Evolutionary conservation across 2,329 filamentous ascomycete species (phyloP).

Genomic region (Xylariales sp.): DNA sequence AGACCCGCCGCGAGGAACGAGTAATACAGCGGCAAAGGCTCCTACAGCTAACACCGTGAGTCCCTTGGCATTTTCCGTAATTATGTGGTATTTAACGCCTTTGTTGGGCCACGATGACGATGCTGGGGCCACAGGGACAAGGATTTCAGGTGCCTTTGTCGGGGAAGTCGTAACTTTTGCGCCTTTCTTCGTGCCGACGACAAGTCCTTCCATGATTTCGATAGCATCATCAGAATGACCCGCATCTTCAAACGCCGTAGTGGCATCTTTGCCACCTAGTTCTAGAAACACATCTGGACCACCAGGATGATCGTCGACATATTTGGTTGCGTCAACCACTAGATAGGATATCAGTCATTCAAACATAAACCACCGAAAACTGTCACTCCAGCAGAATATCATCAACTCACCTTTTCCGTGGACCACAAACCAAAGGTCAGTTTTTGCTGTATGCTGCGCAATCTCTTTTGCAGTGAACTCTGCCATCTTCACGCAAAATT

Average conservation of each 20-base stretch:
- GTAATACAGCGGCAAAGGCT: too few species aligned
- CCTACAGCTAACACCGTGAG: conserved; percentile 13
- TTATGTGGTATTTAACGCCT: conserved; percentile 3
- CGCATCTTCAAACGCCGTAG: conserved; percentile 3
- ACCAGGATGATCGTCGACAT: conserved; percentile 4
- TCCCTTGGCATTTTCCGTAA: conserved; percentile 3
- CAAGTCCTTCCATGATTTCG: neutral
- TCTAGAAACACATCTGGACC: conserved; percentile 1
- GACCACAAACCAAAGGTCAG: conserved; percentile 4
- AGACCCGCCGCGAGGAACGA: too few species aligned
- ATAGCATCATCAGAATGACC: conserved; percentile 5
- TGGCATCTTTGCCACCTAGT: conserved; percentile 1
- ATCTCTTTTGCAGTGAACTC: neutral
- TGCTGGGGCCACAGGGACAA: conserved; percentile 9
- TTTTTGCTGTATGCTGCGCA: neutral
- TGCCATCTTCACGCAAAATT: too few species aligned
- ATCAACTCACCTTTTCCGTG: too few species aligned
- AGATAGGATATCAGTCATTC: neutral
- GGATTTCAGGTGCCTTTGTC: conserved; percentile 17
- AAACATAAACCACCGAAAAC: neutral
- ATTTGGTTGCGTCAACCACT: conserved; percentile 5
- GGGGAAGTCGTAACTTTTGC: conserved; percentile 11
- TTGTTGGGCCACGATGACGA: too few species aligned
- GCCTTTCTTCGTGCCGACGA: too few species aligned
- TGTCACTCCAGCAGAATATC: too few species aligned